These are phyloP conservation scores for Calvatia gigantea DNA, from an alignment of 768 basidiomycete species.

Conservation along the genomic window DNA sequence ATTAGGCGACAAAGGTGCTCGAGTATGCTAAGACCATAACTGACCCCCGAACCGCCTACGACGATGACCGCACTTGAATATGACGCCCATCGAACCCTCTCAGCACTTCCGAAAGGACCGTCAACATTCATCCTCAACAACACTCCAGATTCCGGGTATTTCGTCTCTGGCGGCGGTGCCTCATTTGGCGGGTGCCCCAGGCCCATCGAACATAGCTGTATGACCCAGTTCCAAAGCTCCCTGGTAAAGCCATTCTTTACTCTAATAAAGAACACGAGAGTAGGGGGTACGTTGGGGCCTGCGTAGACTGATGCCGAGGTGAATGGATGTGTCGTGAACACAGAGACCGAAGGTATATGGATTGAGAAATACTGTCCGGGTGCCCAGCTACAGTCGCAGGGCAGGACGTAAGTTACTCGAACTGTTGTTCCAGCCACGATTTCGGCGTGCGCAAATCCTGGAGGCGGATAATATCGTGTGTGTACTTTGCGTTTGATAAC, in stretches of 20 bases:
- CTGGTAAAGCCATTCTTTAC: conserved; percentile 69
- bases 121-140: conserved; percentile 58
- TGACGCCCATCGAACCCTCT: conserved; percentile 53
- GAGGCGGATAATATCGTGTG: conserved; percentile 45
- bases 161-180: conserved; percentile 22
- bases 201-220: conserved; percentile 28
- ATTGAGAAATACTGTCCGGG: conserved; percentile 80
- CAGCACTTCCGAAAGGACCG: conserved; percentile 67
- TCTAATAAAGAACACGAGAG: conserved; percentile 65
- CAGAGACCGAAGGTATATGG: conserved; percentile 60
- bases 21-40: conserved; percentile 63
- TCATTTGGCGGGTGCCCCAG: conserved; percentile 25
- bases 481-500: neutral
- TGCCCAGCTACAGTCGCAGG: conserved; percentile 58
- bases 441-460: conserved; percentile 37
- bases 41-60: conserved; percentile 73
- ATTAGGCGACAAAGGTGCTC: conserved; percentile 61
- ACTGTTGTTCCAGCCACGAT: conserved; percentile 67
- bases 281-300: conserved; percentile 36
- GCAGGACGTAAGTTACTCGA: conserved; percentile 60
- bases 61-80: conserved; percentile 62
- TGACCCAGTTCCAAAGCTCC: conserved; percentile 57
- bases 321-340: conserved; percentile 67
- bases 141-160: conserved; percentile 41
- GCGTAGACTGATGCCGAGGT: conserved; percentile 64